These are phyloP conservation scores for Alternaria sp. DNA, from an alignment of 2,329 filamentous ascomycete genomes.

Conservation along the genomic window DNA sequence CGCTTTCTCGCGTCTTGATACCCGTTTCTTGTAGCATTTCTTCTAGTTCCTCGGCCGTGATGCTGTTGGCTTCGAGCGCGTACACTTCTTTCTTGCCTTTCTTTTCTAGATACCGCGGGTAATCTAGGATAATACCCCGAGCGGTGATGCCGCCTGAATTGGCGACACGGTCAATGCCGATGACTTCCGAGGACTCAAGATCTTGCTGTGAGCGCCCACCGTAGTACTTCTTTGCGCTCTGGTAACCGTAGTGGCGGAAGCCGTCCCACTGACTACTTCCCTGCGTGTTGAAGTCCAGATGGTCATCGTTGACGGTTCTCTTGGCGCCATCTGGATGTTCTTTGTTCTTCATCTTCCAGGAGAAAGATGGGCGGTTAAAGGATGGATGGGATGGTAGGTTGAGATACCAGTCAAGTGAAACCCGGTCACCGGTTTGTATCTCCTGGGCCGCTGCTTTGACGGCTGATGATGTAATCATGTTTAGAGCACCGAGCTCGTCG, in stretches of 20 bases:
- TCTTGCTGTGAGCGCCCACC: conserved; percentile 51
- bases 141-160: conserved; percentile 39
- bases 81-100: conserved; percentile 27
- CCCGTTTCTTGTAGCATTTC: conserved; percentile 45
- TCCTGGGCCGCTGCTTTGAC: conserved; percentile 53
- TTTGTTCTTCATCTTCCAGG: conserved; percentile 37
- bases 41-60: conserved; percentile 31
- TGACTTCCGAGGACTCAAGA: conserved; percentile 43
- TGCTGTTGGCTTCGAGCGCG: conserved; percentile 31
- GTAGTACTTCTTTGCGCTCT: conserved; percentile 51
- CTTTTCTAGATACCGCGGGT: conserved; percentile 34
- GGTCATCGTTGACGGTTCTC: conserved; percentile 47
- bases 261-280: conserved; percentile 50
- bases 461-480: conserved; percentile 59
- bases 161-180: conserved; percentile 52
- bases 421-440: conserved; percentile 52
- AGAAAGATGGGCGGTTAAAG: conserved; percentile 44
- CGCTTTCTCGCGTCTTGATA: conserved; percentile 41
- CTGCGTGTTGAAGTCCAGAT: conserved; percentile 49
- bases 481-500: conserved; percentile 63
- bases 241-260: conserved; percentile 52
- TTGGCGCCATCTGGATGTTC: conserved; percentile 36
- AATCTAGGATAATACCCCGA: conserved; percentile 41
- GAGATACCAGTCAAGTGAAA: conserved; percentile 51
- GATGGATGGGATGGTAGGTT: conserved; percentile 49